Conservation (phyloP, 257 asterid genomes). For the Echites panduratus region DNA sequence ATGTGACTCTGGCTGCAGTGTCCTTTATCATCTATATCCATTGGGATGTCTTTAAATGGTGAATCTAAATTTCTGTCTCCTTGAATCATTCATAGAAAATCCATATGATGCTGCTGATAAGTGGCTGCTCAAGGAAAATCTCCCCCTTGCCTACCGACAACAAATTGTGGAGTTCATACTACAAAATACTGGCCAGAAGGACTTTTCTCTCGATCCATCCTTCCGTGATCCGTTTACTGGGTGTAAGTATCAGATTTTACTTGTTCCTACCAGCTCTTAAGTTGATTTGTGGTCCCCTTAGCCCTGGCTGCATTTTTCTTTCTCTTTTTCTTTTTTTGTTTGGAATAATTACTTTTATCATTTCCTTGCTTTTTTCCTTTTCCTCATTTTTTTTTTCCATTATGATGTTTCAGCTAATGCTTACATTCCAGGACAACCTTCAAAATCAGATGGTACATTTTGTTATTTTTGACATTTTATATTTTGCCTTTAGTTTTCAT, state of each 20-base stretch:
- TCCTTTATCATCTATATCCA: background rate
- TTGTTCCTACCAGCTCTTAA: constrained; percentile 9
- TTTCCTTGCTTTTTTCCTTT: constrained; percentile 2
- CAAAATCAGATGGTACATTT: constrained; percentile 46
- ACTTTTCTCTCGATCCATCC: constrained; percentile 69
- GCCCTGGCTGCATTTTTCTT: constrained; percentile 6
- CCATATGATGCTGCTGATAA: constrained; percentile 90
- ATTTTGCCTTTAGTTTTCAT: constrained; percentile 4
- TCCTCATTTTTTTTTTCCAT: constrained; percentile 13
- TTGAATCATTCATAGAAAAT: constrained; percentile 53
- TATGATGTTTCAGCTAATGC: constrained; percentile 79
- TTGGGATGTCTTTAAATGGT: background rate
- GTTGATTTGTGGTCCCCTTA: constrained; percentile 14
- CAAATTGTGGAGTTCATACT: constrained; percentile 91
- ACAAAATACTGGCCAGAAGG: constrained; percentile 74
- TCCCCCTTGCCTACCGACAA: constrained; percentile 84
- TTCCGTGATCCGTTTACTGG: constrained; percentile 95
- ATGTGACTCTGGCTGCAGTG: background rate
- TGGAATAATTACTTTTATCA: background rate
- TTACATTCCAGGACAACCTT: constrained; percentile 83
- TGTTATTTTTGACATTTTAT: constrained; percentile 16
- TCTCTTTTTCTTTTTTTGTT: constrained; percentile 5
- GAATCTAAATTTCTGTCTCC: background rate
- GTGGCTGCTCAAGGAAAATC: constrained; percentile 89
- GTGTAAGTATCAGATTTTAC: constrained; percentile 42